Conservation (phyloP, 345 rosid genomes). For the Sisymbrium irio region DNA sequence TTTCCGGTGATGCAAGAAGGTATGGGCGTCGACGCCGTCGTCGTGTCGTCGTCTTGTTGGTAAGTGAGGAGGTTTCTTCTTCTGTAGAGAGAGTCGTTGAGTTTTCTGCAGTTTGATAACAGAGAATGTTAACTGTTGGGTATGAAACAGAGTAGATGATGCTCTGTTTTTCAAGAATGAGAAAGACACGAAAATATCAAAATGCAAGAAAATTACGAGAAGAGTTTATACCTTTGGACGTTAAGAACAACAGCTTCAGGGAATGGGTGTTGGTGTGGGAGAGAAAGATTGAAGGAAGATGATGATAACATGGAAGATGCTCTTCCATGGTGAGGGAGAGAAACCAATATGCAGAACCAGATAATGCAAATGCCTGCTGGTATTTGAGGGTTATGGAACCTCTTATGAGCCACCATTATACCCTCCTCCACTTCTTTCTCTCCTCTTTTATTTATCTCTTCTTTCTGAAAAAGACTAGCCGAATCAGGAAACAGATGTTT, state of each 20-base stretch:
- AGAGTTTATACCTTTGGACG: constrained; percentile 43
- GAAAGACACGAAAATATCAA: no score
- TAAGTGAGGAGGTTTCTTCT: constrained; percentile 38
- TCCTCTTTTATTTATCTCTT: neutral
- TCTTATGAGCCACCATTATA: constrained; percentile 30
- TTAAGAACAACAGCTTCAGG: constrained; percentile 54
- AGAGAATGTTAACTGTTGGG: neutral
- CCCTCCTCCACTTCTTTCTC: neutral
- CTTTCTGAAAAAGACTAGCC: constrained; percentile 19
- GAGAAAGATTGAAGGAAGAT: constrained; percentile 41
- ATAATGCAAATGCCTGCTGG: constrained; percentile 41
- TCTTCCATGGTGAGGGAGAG: constrained; percentile 24
- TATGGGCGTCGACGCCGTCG: constrained; percentile 11
- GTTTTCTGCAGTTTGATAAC: constrained; percentile 35
- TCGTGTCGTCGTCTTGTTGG: constrained; percentile 30
- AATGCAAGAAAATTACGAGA: neutral
- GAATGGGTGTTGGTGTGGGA: constrained; percentile 61
- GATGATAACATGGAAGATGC: constrained; percentile 16
- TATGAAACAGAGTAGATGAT: constrained; percentile 20
- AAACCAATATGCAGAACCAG: constrained; percentile 32
- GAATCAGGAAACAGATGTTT: constrained; percentile 3
- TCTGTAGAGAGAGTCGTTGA: constrained; percentile 44
- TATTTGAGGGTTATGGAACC: constrained; percentile 35
- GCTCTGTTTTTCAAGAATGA: no score
- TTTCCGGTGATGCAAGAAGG: constrained; percentile 62